These are phyloP conservation scores for Starmerella apicola DNA, from an alignment of 805 yeast genomes.

Conservation along the genomic window DNA sequence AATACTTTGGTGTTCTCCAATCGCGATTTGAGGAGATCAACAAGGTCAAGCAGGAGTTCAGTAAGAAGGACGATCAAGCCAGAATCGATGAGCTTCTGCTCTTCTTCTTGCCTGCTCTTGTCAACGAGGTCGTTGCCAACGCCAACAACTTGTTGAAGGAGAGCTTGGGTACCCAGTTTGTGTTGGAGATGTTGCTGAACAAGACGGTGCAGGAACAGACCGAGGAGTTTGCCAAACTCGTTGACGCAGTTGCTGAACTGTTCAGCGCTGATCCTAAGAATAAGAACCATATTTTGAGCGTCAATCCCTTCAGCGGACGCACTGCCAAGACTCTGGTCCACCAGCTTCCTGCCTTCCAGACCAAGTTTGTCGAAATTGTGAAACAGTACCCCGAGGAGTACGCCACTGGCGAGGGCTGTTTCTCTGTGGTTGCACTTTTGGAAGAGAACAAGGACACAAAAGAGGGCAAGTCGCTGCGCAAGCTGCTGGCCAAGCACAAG, in stretches of 20 bases:
- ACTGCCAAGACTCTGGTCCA: slow-evolving; percentile 18
- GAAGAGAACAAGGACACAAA: slow-evolving; percentile 31
- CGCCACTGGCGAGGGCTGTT: slow-evolving; percentile 63
- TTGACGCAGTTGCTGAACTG: slow-evolving; percentile 42
- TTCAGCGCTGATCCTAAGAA: slow-evolving; percentile 51
- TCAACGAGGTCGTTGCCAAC: slow-evolving; percentile 40
- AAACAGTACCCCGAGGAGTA: slow-evolving; percentile 47
- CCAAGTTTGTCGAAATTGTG: slow-evolving; percentile 38
- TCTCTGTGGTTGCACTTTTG: slow-evolving; percentile 66
- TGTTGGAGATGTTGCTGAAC: slow-evolving; percentile 59
- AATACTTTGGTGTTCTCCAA: slow-evolving; percentile 54
- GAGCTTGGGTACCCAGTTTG: slow-evolving; percentile 63
- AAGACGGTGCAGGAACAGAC: slow-evolving; percentile 20
- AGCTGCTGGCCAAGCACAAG: slow-evolving; percentile 36
- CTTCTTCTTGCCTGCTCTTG: slow-evolving; percentile 53
- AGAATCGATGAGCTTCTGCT: slow-evolving; percentile 60
- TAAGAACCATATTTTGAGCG: slow-evolving; percentile 47
- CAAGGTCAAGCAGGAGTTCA: slow-evolving; percentile 50
- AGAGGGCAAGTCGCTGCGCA: slow-evolving; percentile 33
- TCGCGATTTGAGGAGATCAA: slow-evolving; percentile 50
- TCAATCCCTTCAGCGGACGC: slow-evolving; percentile 19
- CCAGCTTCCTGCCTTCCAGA: slow-evolving; percentile 36
- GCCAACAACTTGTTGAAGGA: slow-evolving; percentile 40
- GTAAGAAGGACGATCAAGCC: slow-evolving; percentile 71
- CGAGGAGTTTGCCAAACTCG: too few relatives aligned